Base-by-base conservation (phyloP, 345 rosid species). In the Linum trigynum region DNA sequence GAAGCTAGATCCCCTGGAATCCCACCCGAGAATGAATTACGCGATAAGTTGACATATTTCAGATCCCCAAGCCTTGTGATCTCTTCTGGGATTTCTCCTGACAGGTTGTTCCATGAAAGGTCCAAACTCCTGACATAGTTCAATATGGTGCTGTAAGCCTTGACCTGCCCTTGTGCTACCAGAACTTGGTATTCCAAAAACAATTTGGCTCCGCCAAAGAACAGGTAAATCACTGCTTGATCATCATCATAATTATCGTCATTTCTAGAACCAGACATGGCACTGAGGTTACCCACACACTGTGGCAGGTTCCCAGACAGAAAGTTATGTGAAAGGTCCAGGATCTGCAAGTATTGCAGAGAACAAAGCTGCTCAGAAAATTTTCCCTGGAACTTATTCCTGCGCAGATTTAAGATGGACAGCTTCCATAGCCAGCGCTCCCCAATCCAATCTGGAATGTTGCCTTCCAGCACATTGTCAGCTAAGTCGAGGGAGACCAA, bases 371-470 rank as follows among this genome's bases (percentile, higher is more conserved):
- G 35, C 36, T 16, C 38, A 57, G 60, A 36, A 17, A 57, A 10
- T 10, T 16, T 57, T 10, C 60, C 60, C 11, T 17, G 60, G 38
- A 57, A 36, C 60, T 57, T 57, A 57, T 57, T 57, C 9, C 37
- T 7, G 7, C 36, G 60, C 17, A 57, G 38, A 7, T 57, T 36
- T 5, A 57, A 3, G 38, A 57, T 57, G 35, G 60, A 9, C 60
- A 57, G 17, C 35, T 57, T 57, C 1, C 35, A 57, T 7, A 45
- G 51, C 51, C 12, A 1, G 32, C 32, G 32, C 17, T 57, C 38
- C 35, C 60, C 60, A 17, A 57, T 57, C 60, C 60, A 57, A 3
- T 23, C 17, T 36, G 60, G 60, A 57, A 57, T 57, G 5, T 57
- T 36, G 10, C 38, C 60, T 57, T 57, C 60, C 23, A 57, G 17